These are phyloP conservation scores for Pleurotus tuoliensis DNA, from an alignment of 768 basidiomycete species.

Conservation along the genomic window DNA sequence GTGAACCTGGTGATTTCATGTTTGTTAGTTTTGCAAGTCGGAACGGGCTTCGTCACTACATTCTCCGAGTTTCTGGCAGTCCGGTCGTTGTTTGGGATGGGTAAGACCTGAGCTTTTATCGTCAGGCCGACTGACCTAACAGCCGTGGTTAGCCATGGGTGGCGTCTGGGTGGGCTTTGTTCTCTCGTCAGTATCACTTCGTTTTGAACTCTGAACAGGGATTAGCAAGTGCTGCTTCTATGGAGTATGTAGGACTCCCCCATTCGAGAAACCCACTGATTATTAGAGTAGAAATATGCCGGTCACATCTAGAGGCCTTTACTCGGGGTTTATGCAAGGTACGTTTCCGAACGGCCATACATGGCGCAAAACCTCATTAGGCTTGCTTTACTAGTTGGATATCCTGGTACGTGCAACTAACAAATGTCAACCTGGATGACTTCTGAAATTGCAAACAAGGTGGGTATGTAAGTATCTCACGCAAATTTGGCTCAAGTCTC, in stretches of 20 bases:
- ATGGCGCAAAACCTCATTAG: constrained; percentile 1
- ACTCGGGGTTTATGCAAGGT: constrained; percentile 15
- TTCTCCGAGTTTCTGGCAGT: constrained; percentile 58
- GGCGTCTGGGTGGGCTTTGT: constrained; percentile 10
- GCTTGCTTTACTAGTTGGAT: neutral
- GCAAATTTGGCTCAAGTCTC: neutral
- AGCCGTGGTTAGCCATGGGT: constrained; percentile 11
- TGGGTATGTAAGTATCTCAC: constrained; percentile 4
- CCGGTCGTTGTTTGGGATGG: constrained; percentile 55
- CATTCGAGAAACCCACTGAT: too few relatives aligned
- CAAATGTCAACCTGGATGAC: too few relatives aligned
- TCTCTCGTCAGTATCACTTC: too few relatives aligned
- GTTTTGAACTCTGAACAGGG: constrained; percentile 1
- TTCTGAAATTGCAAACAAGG: neutral
- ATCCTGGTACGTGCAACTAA: neutral
- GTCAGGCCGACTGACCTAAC: neutral
- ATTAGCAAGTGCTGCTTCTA: constrained; percentile 14
- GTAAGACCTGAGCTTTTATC: neutral
- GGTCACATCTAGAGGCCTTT: constrained; percentile 11
- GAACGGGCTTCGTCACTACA: constrained; percentile 54
- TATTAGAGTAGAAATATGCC: constrained; percentile 11
- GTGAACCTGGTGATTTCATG: constrained; percentile 12
- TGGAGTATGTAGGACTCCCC: constrained; percentile 7
- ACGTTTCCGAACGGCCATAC: neutral
- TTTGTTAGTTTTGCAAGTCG: constrained; percentile 50